Evolutionary conservation across 331 rosid species (phyloP), one percentile per base, ranked within the genome.

Genomic region (Acacia pycnantha): DNA sequence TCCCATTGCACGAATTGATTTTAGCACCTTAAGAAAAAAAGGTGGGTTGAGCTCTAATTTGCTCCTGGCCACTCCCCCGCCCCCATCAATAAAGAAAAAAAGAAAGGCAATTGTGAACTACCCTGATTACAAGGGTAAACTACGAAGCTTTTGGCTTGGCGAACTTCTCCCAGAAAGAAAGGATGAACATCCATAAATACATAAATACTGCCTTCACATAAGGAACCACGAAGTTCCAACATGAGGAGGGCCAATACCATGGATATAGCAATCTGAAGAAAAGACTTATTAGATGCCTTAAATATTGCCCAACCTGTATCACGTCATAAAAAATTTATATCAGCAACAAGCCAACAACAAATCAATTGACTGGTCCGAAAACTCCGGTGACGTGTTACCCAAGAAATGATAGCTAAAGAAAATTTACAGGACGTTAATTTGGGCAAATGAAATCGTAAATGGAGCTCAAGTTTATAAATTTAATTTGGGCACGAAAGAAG

Each of bases 221-320:
- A 16, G 91, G 79, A 71, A 84, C 70, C 27, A 86, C 46, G 70
- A 96, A 89, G 86, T 92, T 94, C 97, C 98, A 91, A 90, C 99
- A 94, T n/a, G 99, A 96, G 43, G 97, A 89, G 19, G 99, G 99
- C 98, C 97, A 94, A 81, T 94, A 94, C 98, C 98, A 92, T 4
- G 98, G 99, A 82, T 94, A 96, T 11, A 96, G 86, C 86, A 96
- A 82, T 68, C 99, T 85, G 95, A 96, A 94, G 90, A 96, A 92
- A 62, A 92, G 78, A 87, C 99, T 96, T 78, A 96, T 96, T 26
- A 96, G 94, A 86, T 94, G 99, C 85, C 94, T 88, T 47, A 98
- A 94, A 79, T 92, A 94, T 14, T 88, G 87, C 51, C 98, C 97
- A 22, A 96, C 91, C 98, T 96, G 97, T 68, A 84, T 31, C 76